These are phyloP conservation scores for Claviceps citrina DNA, from an alignment of 2,329 filamentous ascomycete species.

Conservation along the genomic window DNA sequence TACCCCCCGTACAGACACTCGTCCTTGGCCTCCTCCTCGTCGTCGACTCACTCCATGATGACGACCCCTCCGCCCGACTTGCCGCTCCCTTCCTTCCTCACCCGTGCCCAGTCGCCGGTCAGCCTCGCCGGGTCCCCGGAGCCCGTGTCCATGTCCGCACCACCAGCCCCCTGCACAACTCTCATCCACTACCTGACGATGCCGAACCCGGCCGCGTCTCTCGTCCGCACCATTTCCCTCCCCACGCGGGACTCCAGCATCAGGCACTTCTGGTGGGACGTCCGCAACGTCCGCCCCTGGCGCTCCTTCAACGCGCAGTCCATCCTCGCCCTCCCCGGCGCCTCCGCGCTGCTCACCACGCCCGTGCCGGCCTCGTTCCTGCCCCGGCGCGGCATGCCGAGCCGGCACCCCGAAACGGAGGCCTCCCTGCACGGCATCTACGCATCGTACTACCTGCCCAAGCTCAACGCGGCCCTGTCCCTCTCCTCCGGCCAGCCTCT, in stretches of 20 bases:
- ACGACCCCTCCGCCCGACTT: slow-evolving; percentile 19
- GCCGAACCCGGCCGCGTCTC: slow-evolving; percentile 64
- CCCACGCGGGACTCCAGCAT: slow-evolving; percentile 49
- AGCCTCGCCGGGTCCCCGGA: slow-evolving; percentile 27
- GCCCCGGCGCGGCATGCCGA: slow-evolving; percentile 38
- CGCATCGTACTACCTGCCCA: slow-evolving; percentile 64
- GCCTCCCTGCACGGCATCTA: slow-evolving; percentile 60
- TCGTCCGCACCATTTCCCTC: slow-evolving; percentile 67
- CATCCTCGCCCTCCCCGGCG: slow-evolving; percentile 57
- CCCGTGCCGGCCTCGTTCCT: slow-evolving; percentile 48
- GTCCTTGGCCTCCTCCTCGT: slow-evolving; percentile 25
- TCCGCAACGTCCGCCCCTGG: slow-evolving; percentile 77
- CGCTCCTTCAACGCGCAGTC: slow-evolving; percentile 58
- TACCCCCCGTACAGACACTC: slow-evolving; percentile 76
- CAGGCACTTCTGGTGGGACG: slow-evolving; percentile 92
- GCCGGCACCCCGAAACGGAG: slow-evolving; percentile 64
- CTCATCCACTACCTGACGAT: slow-evolving; percentile 64
- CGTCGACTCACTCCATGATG: slow-evolving; percentile 9
- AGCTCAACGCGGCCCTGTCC: slow-evolving; percentile 71
- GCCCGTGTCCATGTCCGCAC: slow-evolving; percentile 19
- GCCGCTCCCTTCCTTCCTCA: slow-evolving; percentile 29
- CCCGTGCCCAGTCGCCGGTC: slow-evolving; percentile 31
- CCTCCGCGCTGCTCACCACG: slow-evolving; percentile 57
- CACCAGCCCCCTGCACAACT: slow-evolving; percentile 40
- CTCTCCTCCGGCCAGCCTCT: slow-evolving; percentile 55